Percentiles rank a stretch among this genome's conserved stretches.
Conservation (phyloP, 1,284 basidiomycete genomes). For the Malassezia obtusa region DNA sequence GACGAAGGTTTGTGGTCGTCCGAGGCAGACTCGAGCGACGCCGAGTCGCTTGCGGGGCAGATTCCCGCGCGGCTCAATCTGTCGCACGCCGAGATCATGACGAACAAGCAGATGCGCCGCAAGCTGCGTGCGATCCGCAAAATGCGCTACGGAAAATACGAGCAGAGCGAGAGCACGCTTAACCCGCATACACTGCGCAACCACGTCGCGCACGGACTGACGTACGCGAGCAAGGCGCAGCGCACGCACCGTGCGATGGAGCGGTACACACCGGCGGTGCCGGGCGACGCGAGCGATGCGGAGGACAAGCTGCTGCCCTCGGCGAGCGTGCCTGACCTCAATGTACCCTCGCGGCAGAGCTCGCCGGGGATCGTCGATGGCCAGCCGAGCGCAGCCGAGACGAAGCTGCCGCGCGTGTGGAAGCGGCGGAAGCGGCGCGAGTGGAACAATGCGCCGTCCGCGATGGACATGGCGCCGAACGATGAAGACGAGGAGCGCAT, state of each 20-base stretch:
- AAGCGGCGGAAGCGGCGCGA: background rate
- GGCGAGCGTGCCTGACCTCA: background rate
- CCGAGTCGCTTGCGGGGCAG: background rate
- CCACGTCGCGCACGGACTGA: slow-evolving; percentile 27
- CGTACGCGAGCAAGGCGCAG: slow-evolving; percentile 28
- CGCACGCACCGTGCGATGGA: slow-evolving; percentile 40
- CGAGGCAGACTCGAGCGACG: background rate
- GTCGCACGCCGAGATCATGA: slow-evolving; percentile 27
- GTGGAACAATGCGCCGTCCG: slow-evolving; percentile 5
- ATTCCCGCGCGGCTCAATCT: slow-evolving; percentile 15
- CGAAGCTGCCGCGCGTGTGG: background rate
- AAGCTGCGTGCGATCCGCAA: slow-evolving; percentile 24
- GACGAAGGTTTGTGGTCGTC: background rate
- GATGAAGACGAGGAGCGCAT: background rate
- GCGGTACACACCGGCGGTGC: slow-evolving; percentile 29
- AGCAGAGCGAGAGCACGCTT: background rate
- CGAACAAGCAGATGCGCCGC: slow-evolving; percentile 31
- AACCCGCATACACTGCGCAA: slow-evolving; percentile 14
- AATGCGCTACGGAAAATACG: slow-evolving; percentile 17
- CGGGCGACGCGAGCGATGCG: slow-evolving; percentile 14
- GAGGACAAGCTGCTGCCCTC: slow-evolving; percentile 14
- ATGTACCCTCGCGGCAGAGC: background rate
- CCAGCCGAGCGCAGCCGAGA: background rate
- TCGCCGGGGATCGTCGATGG: background rate
- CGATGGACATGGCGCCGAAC: background rate